phyloP scores from a whole-genome alignment of 495 filamentous ascomycete genomes.

The Bathelium albidoporum region DNA sequence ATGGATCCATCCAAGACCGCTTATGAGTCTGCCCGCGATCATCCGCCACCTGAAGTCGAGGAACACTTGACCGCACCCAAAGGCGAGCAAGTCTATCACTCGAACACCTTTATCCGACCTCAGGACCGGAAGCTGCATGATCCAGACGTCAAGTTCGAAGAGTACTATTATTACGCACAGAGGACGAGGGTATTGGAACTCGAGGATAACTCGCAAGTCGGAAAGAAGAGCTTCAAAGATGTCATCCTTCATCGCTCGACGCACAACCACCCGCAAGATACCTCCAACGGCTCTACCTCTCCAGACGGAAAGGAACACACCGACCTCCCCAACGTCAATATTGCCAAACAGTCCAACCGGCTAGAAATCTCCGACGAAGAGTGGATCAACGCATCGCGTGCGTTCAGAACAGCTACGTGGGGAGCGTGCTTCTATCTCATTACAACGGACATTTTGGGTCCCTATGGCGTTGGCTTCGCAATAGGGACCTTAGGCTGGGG shows the following conservation, averaged over 20 bases:
- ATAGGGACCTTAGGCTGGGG: constrained; percentile 43
- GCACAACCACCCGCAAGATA: neutral
- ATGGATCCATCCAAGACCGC: neutral
- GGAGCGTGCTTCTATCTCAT: constrained; percentile 49
- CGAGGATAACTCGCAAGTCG: neutral
- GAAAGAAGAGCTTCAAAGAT: neutral
- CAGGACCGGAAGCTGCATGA: constrained; percentile 4
- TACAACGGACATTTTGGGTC: constrained; percentile 51
- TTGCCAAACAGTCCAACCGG: neutral
- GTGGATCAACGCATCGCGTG: constrained; percentile 37
- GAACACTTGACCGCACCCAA: neutral
- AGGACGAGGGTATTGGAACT: constrained; percentile 34
- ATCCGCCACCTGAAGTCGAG: neutral
- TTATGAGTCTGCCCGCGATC: neutral
- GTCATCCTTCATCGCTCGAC: neutral
- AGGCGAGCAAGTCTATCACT: neutral
- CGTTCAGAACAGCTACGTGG: constrained; percentile 37
- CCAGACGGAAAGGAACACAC: neutral
- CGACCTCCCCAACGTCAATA: neutral
- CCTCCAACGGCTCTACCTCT: neutral
- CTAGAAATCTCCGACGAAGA: constrained; percentile 31
- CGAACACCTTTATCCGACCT: neutral
- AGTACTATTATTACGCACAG: constrained; percentile 41
- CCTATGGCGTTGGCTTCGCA: constrained; percentile 31
- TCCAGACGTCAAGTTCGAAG: constrained; percentile 29